Percentiles rank a stretch among this genome's conserved stretches.
Evolutionary conservation across 2,329 filamentous ascomycete genomes (phyloP).

Genomic region (Sporothrix curviconia): DNA sequence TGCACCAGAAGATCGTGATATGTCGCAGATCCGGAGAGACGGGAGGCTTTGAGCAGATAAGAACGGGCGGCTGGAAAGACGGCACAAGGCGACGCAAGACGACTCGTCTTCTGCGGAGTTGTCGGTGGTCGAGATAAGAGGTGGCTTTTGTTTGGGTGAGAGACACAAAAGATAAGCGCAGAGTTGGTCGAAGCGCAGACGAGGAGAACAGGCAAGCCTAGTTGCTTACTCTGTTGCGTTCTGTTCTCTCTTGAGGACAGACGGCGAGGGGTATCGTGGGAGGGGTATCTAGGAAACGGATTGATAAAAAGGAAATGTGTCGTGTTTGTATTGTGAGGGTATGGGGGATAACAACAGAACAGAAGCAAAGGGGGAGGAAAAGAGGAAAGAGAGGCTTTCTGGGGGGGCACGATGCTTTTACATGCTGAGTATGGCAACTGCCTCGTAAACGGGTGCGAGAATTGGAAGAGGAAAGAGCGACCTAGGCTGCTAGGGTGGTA

Average conservation of each 20-base stretch:
- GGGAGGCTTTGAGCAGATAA: too few species aligned
- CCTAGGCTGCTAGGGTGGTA: not conserved
- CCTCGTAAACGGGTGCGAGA: not conserved
- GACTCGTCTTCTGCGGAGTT: not conserved
- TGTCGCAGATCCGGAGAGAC: not conserved
- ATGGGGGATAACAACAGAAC: not conserved
- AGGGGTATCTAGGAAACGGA: not conserved
- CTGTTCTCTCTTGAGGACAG: slow-evolving; percentile 11
- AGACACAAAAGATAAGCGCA: slow-evolving; percentile 4
- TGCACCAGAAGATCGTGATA: not conserved
- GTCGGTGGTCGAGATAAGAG: not conserved
- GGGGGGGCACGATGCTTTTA: slow-evolving; percentile 1
- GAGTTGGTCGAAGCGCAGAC: not conserved
- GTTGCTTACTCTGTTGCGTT: slow-evolving; percentile 7
- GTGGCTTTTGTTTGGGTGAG: not conserved
- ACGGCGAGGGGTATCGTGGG: not conserved
- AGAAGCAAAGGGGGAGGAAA: not conserved
- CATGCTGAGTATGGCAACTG: slow-evolving; percentile 11
- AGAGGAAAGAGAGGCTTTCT: not conserved
- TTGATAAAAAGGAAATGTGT: not conserved
- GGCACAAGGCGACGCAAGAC: not conserved
- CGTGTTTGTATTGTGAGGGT: not conserved
- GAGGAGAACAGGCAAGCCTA: slow-evolving; percentile 7
- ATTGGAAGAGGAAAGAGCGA: slow-evolving; percentile 9
- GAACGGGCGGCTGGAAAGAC: not conserved